Conservation (phyloP, 768 basidiomycete genomes). For the Suillus hirtellus region DNA sequence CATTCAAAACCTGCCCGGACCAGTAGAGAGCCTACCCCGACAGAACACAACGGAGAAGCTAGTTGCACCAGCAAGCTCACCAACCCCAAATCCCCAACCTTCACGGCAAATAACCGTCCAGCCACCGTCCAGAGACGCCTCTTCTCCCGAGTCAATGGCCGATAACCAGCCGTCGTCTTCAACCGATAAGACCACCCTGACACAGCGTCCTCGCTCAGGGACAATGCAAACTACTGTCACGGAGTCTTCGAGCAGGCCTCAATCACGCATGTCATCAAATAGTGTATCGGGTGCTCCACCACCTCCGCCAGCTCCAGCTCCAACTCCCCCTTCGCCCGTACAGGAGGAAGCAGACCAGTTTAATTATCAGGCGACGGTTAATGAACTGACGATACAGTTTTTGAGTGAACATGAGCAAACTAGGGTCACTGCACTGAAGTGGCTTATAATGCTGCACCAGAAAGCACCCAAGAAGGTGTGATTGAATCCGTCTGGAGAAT, state of each 20-base stretch:
- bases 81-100: constrained; percentile 48
- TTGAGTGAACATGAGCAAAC: constrained; percentile 97
- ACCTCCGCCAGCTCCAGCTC: constrained; percentile 32
- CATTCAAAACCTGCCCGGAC: constrained; percentile 81
- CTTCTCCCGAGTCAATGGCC: constrained; percentile 45
- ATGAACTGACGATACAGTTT: constrained; percentile 90
- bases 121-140: constrained; percentile 46
- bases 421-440: constrained; percentile 91
- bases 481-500: not conserved
- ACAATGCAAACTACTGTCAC: constrained; percentile 26
- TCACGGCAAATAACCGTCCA: constrained; percentile 54
- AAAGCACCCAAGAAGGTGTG: constrained; percentile 92
- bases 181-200: constrained; percentile 40
- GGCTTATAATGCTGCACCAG: constrained; percentile 98
- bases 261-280: constrained; percentile 57
- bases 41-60: constrained; percentile 28
- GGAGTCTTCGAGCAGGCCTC: constrained; percentile 54
- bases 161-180: constrained; percentile 33
- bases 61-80: constrained; percentile 51
- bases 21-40: constrained; percentile 46
- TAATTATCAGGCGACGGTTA: constrained; percentile 91
- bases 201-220: constrained; percentile 25
- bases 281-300: constrained; percentile 39
- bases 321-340: constrained; percentile 29
- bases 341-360: constrained; percentile 70